Evolutionary conservation across 2,329 filamentous ascomycete species (phyloP), one percentile per base, ranked within the genome.

Genomic region (Lasiodiplodia hormozganensis): DNA sequence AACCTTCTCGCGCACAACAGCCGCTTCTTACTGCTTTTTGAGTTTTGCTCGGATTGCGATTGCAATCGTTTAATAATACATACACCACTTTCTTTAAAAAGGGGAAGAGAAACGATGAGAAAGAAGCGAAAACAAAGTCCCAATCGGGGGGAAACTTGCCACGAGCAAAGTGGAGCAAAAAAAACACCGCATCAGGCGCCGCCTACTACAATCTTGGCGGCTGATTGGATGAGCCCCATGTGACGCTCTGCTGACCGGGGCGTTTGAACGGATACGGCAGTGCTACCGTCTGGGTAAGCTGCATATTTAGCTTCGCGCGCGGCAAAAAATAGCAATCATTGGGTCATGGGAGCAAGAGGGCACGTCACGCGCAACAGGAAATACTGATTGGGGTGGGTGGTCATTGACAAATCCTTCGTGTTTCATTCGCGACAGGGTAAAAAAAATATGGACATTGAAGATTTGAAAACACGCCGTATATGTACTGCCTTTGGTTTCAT

Each of bases 391-490:
- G 31, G 57, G 58, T 21, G 2, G 38, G 57, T 34, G 56, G 56
- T 43, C 36, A 60, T 60, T 60, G 56, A 21, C 56, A 60, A 57
- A 60, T 60, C 16, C 31, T 58, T 34, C 54, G 7, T 58, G 34
- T 43, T 43, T 25, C 16, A 21, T 43, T 62, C 23, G 18, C 31
- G 16, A 12, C 36, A n/a, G 31, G 53, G 12, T 14, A n/a, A n/a
- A 62, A 62, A 51, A 21, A 18, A n/a, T 62, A 47, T 60, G 36
- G 40, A 62, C 58, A 62, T 11, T 62, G 58, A 62, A 62, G 16
- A 21, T 43, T 43, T 8, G 18, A 40, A 25, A 23, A 57, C n/a
- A 10, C 54, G 54, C 21, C 14, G 25, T 58, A 28, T 5, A 28
- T 43, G 11, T 56, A 51, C 14, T 36, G 28, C 25, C 25, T 21